Percentiles rank a stretch among this genome's conserved stretches.
Evolutionary conservation across 2,329 filamentous ascomycete species (phyloP).

Genomic region (Fusarium luffae): DNA sequence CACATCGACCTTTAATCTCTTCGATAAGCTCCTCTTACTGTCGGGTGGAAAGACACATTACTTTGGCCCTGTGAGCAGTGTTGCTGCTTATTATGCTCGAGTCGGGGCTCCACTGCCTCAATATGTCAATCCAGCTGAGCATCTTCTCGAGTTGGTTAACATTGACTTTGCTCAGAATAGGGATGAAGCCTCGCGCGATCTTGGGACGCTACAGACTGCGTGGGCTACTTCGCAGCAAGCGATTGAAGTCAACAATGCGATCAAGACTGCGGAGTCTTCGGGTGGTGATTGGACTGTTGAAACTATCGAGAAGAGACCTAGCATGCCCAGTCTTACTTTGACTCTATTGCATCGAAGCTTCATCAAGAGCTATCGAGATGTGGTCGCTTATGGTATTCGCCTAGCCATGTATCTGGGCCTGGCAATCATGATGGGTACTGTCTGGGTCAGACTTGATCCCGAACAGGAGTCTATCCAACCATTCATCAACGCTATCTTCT

Average conservation of each 20-base stretch:
- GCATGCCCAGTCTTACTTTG: slow-evolving; percentile 62
- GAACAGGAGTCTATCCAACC: slow-evolving; percentile 80
- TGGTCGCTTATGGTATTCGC: slow-evolving; percentile 85
- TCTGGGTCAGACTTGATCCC: slow-evolving; percentile 79
- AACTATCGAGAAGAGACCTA: slow-evolving; percentile 52
- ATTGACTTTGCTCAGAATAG: slow-evolving; percentile 73
- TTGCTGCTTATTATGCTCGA: slow-evolving; percentile 71
- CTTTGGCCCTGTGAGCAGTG: slow-evolving; percentile 70
- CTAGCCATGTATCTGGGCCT: slow-evolving; percentile 82
- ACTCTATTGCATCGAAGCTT: slow-evolving; percentile 81
- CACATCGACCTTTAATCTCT: slow-evolving; percentile 80
- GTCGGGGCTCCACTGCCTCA: slow-evolving; percentile 72
- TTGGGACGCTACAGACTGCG: slow-evolving; percentile 41
- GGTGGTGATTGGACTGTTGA: slow-evolving; percentile 39
- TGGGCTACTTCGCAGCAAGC: slow-evolving; percentile 45
- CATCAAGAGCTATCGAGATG: slow-evolving; percentile 85
- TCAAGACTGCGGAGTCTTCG: slow-evolving; percentile 47
- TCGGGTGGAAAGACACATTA: slow-evolving; percentile 78
- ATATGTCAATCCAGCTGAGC: slow-evolving; percentile 83
- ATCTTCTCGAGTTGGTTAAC: slow-evolving; percentile 81
- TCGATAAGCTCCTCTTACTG: slow-evolving; percentile 81
- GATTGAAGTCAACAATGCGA: slow-evolving; percentile 30
- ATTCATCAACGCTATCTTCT: slow-evolving; percentile 85
- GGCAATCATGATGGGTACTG: slow-evolving; percentile 88
- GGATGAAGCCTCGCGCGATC: slow-evolving; percentile 55